Conservation (phyloP, 495 filamentous ascomycete genomes). For the Podospora australis region DNA sequence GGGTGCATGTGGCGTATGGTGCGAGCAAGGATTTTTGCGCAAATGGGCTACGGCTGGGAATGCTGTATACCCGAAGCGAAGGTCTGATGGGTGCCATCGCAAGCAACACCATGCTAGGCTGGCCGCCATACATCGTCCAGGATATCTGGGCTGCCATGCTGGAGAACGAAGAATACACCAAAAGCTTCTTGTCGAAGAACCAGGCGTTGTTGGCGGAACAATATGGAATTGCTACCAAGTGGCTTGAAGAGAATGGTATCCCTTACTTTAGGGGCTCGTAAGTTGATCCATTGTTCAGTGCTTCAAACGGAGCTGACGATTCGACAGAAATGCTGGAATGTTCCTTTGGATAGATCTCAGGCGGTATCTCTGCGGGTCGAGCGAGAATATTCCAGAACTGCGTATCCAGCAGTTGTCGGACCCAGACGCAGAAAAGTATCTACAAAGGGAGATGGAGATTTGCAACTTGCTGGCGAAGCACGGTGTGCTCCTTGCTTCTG, state of each 20-base stretch:
- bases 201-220: conserved; percentile 27
- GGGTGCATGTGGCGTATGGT: conserved; percentile 39
- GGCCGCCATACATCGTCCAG: conserved; percentile 18
- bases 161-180: conserved; percentile 37
- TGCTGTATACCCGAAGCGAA: conserved; percentile 19
- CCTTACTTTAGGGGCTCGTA: conserved; percentile 15
- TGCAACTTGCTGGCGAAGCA: conserved; percentile 32
- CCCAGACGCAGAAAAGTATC: conserved; percentile 1
- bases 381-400: background rate
- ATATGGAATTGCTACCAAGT: conserved; percentile 27
- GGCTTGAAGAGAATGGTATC: conserved; percentile 32
- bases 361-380: background rate
- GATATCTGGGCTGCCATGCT: conserved; percentile 29
- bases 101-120: conserved; percentile 6
- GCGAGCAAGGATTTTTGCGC: conserved; percentile 40
- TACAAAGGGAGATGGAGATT: conserved; percentile 15
- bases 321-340: conserved; percentile 9
- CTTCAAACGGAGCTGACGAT: background rate
- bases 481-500: conserved; percentile 40
- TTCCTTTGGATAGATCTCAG: conserved; percentile 15
- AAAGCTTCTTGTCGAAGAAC: conserved; percentile 35
- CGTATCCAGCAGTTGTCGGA: background rate
- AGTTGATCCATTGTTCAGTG: too few relatives aligned
- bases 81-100: conserved; percentile 7
- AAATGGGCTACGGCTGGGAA: conserved; percentile 36